Base-by-base conservation (phyloP, 192 early-diverging fungal genomes). In the Coemansia sp. region DNA sequence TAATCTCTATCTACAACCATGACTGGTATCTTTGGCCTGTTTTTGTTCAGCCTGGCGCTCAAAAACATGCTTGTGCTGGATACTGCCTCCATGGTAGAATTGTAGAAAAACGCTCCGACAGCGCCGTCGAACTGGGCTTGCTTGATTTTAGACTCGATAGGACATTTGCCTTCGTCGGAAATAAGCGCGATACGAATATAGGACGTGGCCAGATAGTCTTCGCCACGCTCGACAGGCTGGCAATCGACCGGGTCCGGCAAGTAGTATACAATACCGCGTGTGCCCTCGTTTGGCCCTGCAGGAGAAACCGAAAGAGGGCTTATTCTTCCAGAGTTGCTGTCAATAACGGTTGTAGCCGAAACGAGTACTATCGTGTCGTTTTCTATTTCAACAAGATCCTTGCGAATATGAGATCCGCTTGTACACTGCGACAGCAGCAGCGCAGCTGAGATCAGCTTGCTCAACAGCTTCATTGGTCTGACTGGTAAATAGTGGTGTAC, bases 81-180 rank as follows among this genome's bases (percentile, higher is more conserved):
- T 8, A 30, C n/a, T 4, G 69, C 59, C 32, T 56, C 66, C 63
- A 71, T 50, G 17, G 75, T 54, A 8, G 49, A 28, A 22, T 68
- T 83, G 63, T 83, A 83, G 11, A 83, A 69, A 50, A 83, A 18
- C 8, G 80, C 80, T 29, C 75, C 80, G 11, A 77, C 76, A 0
- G 80, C 80, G 11, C 80, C 80, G 38, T 83, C 80, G 38, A 56
- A 75, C 60, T 77, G 71, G 0, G 80, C 80, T 45, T 83, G 80
- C 29, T 60, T 48, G 10, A 83, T 32, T 38, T 74, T 74, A 22
- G 68, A 40, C n/a, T 66, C 63, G 2, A 83, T 32, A 10, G 75
- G 65, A 8, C 80, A 83, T 22, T 71, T 52, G 34, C 68, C 72
- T 28, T 73, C 61, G 40, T 77, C 75, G 29, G 59, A 20, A 25